Evolutionary conservation across 2,329 filamentous ascomycete species (phyloP), one percentile per base, ranked within the genome.

Genomic region (Zopfia rhizophila): DNA sequence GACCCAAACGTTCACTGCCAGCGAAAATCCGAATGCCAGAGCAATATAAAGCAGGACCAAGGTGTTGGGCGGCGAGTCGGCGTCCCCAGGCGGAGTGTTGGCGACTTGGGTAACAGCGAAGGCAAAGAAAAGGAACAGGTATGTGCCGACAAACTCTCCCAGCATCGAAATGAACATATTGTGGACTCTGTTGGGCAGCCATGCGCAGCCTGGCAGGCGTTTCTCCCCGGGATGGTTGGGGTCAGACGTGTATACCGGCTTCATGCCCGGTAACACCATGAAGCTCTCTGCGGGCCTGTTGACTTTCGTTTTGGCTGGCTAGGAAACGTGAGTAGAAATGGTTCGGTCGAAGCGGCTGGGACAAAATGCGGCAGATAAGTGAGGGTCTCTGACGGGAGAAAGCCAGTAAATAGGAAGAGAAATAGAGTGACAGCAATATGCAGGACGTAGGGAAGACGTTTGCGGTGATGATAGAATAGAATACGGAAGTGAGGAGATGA

Each of bases 91-190:
- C 16, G 65, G 58, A 13, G 68, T 60, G 47, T 76, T 76, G 58
- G 72, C 73, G 36, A 75, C 71, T 41, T 75, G 72, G 1, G 73
- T 75, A 7, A 60, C 72, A 7, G 64, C 55, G 47, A 75, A 70
- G 35, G 65, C 66, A 55, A 75, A 72, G 61, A 73, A 75, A 29
- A 73, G 56, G 58, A 72, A 76, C 21, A 75, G 57, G 48, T 73
- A 71, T 5, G 71, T 73, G 36, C 73, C 73, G 32, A 65, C 60
- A 45, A 74, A 75, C 45, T 75, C 63, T 41, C 76, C 77, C 13
- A 75, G 45, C 66, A 75, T 75, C 43, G 75, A 73, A 48, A 79
- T 67, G 55, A 78, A 60, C 43, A 78, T 65, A 56, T 77, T 73
- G 46, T 69, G 67, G 30, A 58, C 37, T 42, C 58, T 61, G 55